These are phyloP conservation scores for Wallacemonas sp. DNA, from an alignment of 208 protist genomes.

Conservation along the genomic window DNA sequence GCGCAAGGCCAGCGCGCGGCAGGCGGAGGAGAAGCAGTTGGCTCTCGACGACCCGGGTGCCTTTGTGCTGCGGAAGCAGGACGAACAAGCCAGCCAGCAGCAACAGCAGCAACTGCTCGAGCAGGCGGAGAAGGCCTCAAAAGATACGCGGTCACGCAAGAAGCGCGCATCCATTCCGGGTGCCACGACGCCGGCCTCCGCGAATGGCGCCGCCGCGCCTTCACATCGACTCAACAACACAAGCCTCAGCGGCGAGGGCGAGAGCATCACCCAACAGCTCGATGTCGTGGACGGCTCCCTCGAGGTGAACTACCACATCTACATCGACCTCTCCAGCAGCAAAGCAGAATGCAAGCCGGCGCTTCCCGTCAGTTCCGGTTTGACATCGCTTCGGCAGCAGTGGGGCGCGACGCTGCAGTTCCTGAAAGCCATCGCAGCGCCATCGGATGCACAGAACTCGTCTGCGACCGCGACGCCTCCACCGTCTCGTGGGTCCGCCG, in stretches of 20 bases:
- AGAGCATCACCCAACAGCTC: constrained; percentile 20
- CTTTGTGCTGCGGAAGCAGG: constrained; percentile 42
- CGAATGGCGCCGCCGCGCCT: constrained; percentile 9
- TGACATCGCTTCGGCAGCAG: constrained; percentile 33
- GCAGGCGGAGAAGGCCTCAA: constrained; percentile 17
- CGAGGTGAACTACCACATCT: constrained; percentile 38
- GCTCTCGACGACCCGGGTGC: constrained; percentile 41
- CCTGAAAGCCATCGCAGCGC: neutral
- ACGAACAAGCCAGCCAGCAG: constrained; percentile 31
- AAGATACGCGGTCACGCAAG: constrained; percentile 3
- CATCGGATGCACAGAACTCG: neutral
- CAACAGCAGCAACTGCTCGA: constrained; percentile 23
- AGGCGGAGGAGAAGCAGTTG: constrained; percentile 23
- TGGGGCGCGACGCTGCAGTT: constrained; percentile 14
- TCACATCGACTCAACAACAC: neutral
- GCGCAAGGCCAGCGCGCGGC: neutral
- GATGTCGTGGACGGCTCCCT: constrained; percentile 39
- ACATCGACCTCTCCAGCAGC: constrained; percentile 45
- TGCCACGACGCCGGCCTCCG: neutral
- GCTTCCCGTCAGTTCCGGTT: constrained; percentile 28
- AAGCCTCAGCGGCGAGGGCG: constrained; percentile 11
- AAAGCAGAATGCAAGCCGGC: constrained; percentile 51
- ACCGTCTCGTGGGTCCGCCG: constrained; percentile 7
- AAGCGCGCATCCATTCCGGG: neutral
- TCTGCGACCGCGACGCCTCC: neutral